Conservation (phyloP, 345 rosid genomes). For the Hibiscus tridactylites region DNA sequence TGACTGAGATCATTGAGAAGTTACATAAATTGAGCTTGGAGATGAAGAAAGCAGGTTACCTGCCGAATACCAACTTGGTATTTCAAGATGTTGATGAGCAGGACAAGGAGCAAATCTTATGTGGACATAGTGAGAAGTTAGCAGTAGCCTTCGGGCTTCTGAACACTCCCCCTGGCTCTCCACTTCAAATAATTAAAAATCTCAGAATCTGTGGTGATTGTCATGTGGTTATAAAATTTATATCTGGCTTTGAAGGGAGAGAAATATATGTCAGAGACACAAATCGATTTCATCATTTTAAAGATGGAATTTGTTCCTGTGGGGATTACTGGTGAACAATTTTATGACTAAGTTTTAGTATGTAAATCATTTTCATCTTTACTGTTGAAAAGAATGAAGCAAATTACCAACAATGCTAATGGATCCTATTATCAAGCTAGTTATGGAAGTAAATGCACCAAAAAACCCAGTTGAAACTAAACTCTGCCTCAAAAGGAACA, state of each 20-base stretch:
- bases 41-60: conserved; percentile 31
- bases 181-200: conserved; percentile 59
- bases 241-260: conserved; percentile 33
- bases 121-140: conserved; percentile 59
- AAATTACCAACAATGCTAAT: not conserved
- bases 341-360: conserved; percentile 12
- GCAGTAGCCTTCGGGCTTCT: conserved; percentile 50
- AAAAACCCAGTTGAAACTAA: not conserved
- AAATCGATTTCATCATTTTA: conserved; percentile 60
- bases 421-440: conserved; percentile 13
- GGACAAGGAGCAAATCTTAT: conserved; percentile 47
- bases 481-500: not conserved
- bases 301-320: conserved; percentile 50
- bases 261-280: conserved; percentile 34
- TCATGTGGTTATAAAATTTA: conserved; percentile 33
- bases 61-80: conserved; percentile 24
- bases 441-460: not conserved
- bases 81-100: conserved; percentile 41
- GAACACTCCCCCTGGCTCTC: conserved; percentile 44
- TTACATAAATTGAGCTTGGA: conserved; percentile 28
- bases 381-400: conserved; percentile 15
- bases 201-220: conserved; percentile 64
- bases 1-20: conserved; percentile 28
- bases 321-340: conserved; percentile 51
- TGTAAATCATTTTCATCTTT: not conserved